Base-by-base conservation (phyloP, 768 basidiomycete genomes). In the Hebeloma cylindrosporum region DNA sequence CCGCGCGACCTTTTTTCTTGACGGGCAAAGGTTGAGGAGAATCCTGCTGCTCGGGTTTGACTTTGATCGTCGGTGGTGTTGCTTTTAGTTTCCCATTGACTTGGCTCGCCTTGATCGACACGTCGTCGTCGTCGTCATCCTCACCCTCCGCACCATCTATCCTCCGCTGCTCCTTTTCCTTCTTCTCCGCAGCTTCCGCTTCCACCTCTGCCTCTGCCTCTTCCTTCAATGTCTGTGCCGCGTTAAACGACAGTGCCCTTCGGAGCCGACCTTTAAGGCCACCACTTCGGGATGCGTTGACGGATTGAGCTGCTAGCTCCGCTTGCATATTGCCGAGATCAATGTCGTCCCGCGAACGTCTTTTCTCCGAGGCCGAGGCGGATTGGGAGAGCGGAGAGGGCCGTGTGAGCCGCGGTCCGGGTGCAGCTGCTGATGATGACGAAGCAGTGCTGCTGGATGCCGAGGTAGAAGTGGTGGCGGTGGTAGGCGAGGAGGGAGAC, bases 191-290 rank as follows among this genome's bases (percentile, higher is more conserved):
- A n/a, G n/a, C 64, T n/a, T n/a, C n/a, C n/a, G n/a, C n/a, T n/a
- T n/a, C n/a, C n/a, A n/a, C 73, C 14, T 51, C 42, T 28, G 43
- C 43, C 34, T 39, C 43, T 18, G 45, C 46, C 54, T 77, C 78
- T 49, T 84, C 81, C 22, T 75, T 71, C 42, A 88, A 69, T 3
- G 78, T 43, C 22, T 56, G 48, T 37, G 52, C 40, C 21, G 48
- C 75, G 50, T 80, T 83, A 53, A 86, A 74, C 1, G 79, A 81
- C 20, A 88, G 70, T 7, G 83, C 88, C 25, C 88, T 80, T 33
- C 87, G 80, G 27, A 93, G 66, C 13, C 87, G 65, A 13, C 86
- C 83, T 61, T 91, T 93, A 52, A 94, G 72, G 0, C 91, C 91
- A 10, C 79, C 75, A 45, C 76, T 74, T 44, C 84, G 78, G 32